phyloP scores from a whole-genome alignment of 2,329 filamentous ascomycete species.

The Aspergillus ibericus region DNA sequence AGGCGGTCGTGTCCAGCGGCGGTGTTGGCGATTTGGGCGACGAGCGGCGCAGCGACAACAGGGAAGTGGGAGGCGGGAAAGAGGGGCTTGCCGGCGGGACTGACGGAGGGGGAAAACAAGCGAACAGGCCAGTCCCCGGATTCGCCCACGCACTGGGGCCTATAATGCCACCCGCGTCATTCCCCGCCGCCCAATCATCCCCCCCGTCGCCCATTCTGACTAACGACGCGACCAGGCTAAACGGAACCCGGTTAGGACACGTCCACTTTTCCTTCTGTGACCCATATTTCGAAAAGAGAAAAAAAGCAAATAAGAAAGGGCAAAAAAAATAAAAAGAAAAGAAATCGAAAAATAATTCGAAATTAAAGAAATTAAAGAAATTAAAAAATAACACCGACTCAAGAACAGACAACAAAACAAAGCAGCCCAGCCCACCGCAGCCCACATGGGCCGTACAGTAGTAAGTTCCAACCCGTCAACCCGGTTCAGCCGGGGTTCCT shows the following conservation, averaged over 20 bases:
- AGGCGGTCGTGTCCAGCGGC: constrained; percentile 25
- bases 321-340: not conserved
- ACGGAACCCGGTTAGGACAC: constrained; percentile 14
- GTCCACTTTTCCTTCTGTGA: constrained; percentile 16
- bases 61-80: constrained; percentile 15
- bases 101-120: constrained; percentile 20
- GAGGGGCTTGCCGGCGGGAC: constrained; percentile 20
- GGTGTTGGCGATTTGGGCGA: constrained; percentile 19
- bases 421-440: constrained; percentile 20
- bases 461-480: constrained; percentile 28
- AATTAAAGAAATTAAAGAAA: not conserved
- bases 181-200: constrained; percentile 11
- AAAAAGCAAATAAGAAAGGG: not conserved
- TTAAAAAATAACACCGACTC: not conserved
- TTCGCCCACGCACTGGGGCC: constrained; percentile 18
- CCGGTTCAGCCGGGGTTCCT: constrained; percentile 28
- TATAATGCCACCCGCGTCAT: constrained; percentile 13
- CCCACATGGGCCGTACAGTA: constrained; percentile 25
- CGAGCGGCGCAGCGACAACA: constrained; percentile 14
- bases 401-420: constrained; percentile 19
- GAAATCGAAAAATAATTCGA: not conserved
- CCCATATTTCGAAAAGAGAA: constrained; percentile 16
- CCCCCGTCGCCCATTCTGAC: constrained; percentile 14
- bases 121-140: constrained; percentile 7
- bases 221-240: constrained; percentile 17